Conservation (phyloP, 352 stramenopile genomes). For the Aphanomyces euteiches region DNA sequence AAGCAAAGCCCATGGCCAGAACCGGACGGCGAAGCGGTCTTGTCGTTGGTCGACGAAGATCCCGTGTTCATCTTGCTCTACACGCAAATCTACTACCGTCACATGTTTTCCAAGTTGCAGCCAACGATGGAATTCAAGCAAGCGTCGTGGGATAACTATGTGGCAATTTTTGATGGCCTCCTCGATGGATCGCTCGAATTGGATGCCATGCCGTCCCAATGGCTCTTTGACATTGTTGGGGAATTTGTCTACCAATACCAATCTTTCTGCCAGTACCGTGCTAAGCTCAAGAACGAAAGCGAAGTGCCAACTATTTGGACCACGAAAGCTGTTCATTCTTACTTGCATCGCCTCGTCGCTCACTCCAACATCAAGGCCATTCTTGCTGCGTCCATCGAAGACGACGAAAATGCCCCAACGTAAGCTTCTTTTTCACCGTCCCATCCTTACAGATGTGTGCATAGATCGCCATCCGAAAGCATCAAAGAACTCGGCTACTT, state of each 20-base stretch:
- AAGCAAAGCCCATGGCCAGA: slow-evolving; percentile 92
- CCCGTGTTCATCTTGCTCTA: slow-evolving; percentile 94
- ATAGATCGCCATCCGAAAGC: slow-evolving; percentile 52
- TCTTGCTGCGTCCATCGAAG: slow-evolving; percentile 47
- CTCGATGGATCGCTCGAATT: slow-evolving; percentile 80
- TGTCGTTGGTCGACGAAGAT: slow-evolving; percentile 83
- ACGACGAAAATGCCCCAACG: slow-evolving; percentile 16
- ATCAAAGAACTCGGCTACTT: slow-evolving; percentile 95
- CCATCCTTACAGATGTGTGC: neutral
- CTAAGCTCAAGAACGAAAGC: slow-evolving; percentile 65
- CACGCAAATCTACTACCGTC: slow-evolving; percentile 95
- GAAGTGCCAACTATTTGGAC: slow-evolving; percentile 87
- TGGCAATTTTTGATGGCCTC: slow-evolving; percentile 92
- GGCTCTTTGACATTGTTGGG: slow-evolving; percentile 98
- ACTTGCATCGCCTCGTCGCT: slow-evolving; percentile 91
- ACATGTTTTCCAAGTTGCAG: slow-evolving; percentile 92
- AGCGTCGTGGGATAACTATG: slow-evolving; percentile 92
- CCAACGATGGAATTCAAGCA: slow-evolving; percentile 88
- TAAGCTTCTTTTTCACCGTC: neutral
- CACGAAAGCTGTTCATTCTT: slow-evolving; percentile 93
- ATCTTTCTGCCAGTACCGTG: slow-evolving; percentile 96
- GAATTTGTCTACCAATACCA: slow-evolving; percentile 99
- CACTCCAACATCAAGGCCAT: slow-evolving; percentile 90
- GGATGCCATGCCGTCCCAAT: slow-evolving; percentile 90
- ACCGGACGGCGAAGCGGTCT: slow-evolving; percentile 63